phyloP scores from a whole-genome alignment of 805 yeast species.

The Wickerhamiella alocasiicola region DNA sequence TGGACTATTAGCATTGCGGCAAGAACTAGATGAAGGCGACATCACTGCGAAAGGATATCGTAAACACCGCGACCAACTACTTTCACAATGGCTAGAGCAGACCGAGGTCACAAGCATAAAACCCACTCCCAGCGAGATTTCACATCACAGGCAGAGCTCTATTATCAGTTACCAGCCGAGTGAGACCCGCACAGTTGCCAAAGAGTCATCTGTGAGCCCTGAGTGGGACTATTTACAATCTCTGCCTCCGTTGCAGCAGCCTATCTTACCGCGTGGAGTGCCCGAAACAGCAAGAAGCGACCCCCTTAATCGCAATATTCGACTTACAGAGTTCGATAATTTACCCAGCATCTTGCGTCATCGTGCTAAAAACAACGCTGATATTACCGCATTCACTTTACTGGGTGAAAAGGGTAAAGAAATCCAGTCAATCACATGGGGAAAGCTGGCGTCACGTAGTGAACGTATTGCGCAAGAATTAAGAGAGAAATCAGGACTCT shows the following conservation, averaged over 20 bases:
- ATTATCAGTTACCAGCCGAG: conserved; percentile 4
- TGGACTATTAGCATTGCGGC: conserved; percentile 18
- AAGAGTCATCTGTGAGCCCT: conserved; percentile 1
- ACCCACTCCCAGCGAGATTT: conserved; percentile 1
- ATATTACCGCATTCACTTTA: conserved; percentile 58
- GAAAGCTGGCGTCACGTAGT: conserved; percentile 65
- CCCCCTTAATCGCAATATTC: conserved; percentile 26
- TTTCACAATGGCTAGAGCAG: conserved; percentile 18
- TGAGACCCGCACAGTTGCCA: conserved; percentile 2
- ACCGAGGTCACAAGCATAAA: not conserved
- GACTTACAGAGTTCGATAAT: conserved; percentile 37
- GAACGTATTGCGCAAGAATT: conserved; percentile 82
- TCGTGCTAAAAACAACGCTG: conserved; percentile 52
- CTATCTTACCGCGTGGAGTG: conserved; percentile 23
- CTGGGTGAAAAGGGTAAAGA: conserved; percentile 78
- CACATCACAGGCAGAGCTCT: conserved; percentile 8
- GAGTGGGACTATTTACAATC: conserved; percentile 4
- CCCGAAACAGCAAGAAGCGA: conserved; percentile 26
- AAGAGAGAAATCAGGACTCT: conserved; percentile 55
- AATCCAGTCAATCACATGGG: conserved; percentile 69
- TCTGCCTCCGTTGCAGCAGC: conserved; percentile 16
- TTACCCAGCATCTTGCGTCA: conserved; percentile 61
- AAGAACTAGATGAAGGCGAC: conserved; percentile 43
- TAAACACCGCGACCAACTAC: conserved; percentile 40
- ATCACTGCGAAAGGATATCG: conserved; percentile 62